Evolutionary conservation across 2,329 filamentous ascomycete genomes (phyloP).

Genomic region (Colletotrichum echinochloae): DNA sequence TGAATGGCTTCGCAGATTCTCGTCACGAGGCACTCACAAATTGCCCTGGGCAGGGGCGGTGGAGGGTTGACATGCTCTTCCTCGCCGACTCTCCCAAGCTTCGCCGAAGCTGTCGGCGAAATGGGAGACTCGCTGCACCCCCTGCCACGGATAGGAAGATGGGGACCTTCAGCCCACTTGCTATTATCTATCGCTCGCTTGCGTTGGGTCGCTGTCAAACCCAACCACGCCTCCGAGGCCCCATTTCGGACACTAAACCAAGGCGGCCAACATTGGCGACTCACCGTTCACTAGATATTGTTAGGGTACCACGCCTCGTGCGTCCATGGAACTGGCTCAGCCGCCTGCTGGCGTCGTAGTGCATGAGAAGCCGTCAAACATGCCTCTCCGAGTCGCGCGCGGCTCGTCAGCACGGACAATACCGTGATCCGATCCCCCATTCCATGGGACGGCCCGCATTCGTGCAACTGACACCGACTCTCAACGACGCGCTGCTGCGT

Average conservation of each 20-base stretch:
- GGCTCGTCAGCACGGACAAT: background rate
- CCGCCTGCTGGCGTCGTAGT: background rate
- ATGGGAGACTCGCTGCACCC: background rate
- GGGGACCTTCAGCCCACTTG: background rate
- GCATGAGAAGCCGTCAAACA: constrained; percentile 10
- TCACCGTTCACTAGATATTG: constrained; percentile 12
- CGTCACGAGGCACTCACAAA: constrained; percentile 5
- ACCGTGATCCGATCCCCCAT: constrained; percentile 29
- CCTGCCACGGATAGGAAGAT: background rate
- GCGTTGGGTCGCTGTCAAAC: constrained; percentile 12
- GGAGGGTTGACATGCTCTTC: background rate
- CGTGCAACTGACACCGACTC: constrained; percentile 8
- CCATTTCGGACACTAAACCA: constrained; percentile 12
- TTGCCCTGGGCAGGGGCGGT: background rate
- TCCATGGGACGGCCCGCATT: constrained; percentile 38
- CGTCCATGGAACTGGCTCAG: constrained; percentile 1
- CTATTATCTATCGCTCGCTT: background rate
- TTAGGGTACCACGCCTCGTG: background rate
- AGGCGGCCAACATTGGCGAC: constrained; percentile 20
- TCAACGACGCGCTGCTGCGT: constrained; percentile 9
- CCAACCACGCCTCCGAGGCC: background rate
- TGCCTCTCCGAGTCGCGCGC: constrained; percentile 10
- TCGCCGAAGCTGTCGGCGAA: constrained; percentile 5
- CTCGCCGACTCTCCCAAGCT: background rate
- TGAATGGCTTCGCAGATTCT: background rate